A percentile compares a stretch with the other conserved stretches of the same genome.
These are phyloP conservation scores for Vigna nakashimae DNA, from an alignment of 306 rosid species.

Conservation along the genomic window DNA sequence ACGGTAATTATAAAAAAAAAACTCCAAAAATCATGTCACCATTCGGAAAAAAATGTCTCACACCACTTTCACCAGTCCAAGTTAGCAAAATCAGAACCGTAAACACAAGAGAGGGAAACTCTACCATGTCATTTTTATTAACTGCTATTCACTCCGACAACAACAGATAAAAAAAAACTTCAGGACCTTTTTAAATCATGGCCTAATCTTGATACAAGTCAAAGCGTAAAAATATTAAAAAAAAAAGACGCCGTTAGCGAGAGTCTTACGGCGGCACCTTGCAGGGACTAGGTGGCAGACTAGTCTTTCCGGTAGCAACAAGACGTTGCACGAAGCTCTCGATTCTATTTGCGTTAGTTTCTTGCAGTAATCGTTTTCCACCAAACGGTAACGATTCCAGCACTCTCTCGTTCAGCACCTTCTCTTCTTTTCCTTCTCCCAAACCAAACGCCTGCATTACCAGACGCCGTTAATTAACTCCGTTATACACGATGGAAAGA, in stretches of 20 bases:
- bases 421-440: constrained; percentile 49
- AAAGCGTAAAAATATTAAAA: constrained; percentile 25
- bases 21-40: neutral
- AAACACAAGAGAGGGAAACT: neutral
- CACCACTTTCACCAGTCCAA: neutral
- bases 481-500: neutral
- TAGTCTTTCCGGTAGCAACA: constrained; percentile 79
- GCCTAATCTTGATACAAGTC: constrained; percentile 35
- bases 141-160: constrained; percentile 33
- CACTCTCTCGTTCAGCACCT: constrained; percentile 75
- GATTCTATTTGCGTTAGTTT: constrained; percentile 85
- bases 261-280: constrained; percentile 68
- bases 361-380: constrained; percentile 91
- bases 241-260: constrained; percentile 45
- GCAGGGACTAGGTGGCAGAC: constrained; percentile 93
- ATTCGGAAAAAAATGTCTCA: neutral
- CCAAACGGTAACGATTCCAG: constrained; percentile 93
- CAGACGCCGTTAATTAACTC: constrained; percentile 2
- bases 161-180: constrained; percentile 27
- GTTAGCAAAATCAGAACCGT: constrained; percentile 20
- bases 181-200: neutral
- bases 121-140: neutral
- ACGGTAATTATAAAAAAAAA: constrained; percentile 7
- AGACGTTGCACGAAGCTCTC: constrained; percentile 78
- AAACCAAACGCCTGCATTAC: constrained; percentile 69